Percentiles rank a stretch among this genome's conserved stretches.
phyloP scores from a whole-genome alignment of 345 rosid species.

The Tarenaya hassleriana region DNA sequence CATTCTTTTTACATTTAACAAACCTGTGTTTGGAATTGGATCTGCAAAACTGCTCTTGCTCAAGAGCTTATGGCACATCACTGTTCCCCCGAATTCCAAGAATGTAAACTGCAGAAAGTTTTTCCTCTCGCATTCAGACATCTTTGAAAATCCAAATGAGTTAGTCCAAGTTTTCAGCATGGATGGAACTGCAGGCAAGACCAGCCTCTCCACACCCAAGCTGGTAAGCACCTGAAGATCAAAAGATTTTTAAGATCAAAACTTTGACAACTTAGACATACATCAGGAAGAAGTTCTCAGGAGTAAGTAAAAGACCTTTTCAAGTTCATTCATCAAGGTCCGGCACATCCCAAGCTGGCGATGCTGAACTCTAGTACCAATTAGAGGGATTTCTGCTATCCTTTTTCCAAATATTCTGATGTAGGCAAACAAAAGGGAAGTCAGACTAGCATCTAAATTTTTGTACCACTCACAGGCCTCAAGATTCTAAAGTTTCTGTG shows the following conservation, averaged over 20 bases:
- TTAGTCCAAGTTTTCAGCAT: conserved; percentile 58
- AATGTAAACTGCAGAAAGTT: conserved; percentile 43
- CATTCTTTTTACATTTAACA: too few relatives aligned
- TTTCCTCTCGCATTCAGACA: conserved; percentile 46
- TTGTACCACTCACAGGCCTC: not conserved
- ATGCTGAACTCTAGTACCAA: conserved; percentile 49
- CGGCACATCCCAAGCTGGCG: conserved; percentile 59
- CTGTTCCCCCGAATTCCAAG: conserved; percentile 65
- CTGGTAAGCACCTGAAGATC: conserved; percentile 42
- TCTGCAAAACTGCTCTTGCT: conserved; percentile 21
- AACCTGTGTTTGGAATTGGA: conserved; percentile 30
- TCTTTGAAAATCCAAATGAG: conserved; percentile 67
- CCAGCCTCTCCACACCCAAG: conserved; percentile 66
- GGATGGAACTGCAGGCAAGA: conserved; percentile 70
- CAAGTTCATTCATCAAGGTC: conserved; percentile 44
- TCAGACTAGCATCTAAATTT: conserved; percentile 20
- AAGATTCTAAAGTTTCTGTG: conserved; percentile 8
- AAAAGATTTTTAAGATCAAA: conserved; percentile 1
- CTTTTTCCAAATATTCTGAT: conserved; percentile 54
- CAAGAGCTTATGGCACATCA: conserved; percentile 59
- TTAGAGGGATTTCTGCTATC: conserved; percentile 57
- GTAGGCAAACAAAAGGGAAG: conserved; percentile 15
- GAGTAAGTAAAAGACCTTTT: conserved; percentile 44
- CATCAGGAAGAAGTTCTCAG: conserved; percentile 10
- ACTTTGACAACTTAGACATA: conserved; percentile 3